Percentiles rank a stretch among this genome's conserved stretches.
Conservation (phyloP, 352 stramenopile species). For the Phytophthora multivora region DNA sequence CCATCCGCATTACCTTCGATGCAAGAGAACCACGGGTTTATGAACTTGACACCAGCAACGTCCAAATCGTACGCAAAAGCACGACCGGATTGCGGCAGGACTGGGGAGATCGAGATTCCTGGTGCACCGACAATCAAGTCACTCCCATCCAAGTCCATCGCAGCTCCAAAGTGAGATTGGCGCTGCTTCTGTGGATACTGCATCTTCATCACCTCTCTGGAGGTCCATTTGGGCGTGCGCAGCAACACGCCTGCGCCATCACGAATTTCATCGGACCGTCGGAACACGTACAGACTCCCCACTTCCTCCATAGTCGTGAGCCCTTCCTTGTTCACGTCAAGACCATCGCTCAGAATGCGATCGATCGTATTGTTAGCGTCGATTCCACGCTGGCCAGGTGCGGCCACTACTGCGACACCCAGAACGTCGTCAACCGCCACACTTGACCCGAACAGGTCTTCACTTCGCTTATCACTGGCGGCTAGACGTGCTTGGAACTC, state of each 20-base stretch:
- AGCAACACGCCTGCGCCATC: slow-evolving; percentile 75
- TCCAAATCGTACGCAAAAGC: slow-evolving; percentile 72
- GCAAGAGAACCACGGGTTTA: slow-evolving; percentile 56
- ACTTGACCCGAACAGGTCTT: slow-evolving; percentile 86
- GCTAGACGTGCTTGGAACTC: slow-evolving; percentile 88
- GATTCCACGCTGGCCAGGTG: slow-evolving; percentile 71
- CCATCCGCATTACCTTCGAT: slow-evolving; percentile 65
- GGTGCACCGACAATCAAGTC: slow-evolving; percentile 65
- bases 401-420: slow-evolving; percentile 83
- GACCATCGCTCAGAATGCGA: slow-evolving; percentile 26
- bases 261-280: slow-evolving; percentile 58
- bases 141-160: slow-evolving; percentile 57
- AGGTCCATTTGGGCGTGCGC: slow-evolving; percentile 63
- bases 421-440: slow-evolving; percentile 86
- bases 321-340: slow-evolving; percentile 28
- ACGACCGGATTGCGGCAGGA: slow-evolving; percentile 48
- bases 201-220: slow-evolving; percentile 78
- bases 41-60: slow-evolving; percentile 66
- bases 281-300: slow-evolving; percentile 75
- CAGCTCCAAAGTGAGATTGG: slow-evolving; percentile 58
- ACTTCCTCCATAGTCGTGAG: slow-evolving; percentile 44
- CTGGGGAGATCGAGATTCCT: slow-evolving; percentile 52
- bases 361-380: slow-evolving; percentile 87
- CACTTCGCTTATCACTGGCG: slow-evolving; percentile 88
- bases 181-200: slow-evolving; percentile 74